A percentile compares a stretch with the other conserved stretches of the same genome.
Evolutionary conservation across 768 basidiomycete species (phyloP).

Genomic region (Panaeolus cyanescens): DNA sequence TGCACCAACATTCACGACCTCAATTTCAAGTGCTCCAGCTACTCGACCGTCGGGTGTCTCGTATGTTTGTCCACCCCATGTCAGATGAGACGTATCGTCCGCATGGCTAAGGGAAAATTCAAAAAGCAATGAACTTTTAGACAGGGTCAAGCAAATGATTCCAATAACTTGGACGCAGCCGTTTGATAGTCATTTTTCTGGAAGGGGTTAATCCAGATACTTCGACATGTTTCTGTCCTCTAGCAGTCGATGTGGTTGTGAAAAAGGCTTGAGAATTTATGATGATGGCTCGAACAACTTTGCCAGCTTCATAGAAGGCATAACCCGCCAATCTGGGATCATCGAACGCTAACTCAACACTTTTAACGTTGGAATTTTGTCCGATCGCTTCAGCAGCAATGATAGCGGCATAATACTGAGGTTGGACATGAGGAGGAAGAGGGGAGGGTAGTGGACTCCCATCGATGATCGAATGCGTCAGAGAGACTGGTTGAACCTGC

Average conservation of each 20-base stretch:
- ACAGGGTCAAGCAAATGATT: background rate
- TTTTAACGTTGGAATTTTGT: conserved; percentile 35
- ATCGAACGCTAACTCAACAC: conserved; percentile 51
- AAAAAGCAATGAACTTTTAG: background rate
- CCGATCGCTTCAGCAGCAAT: conserved; percentile 62
- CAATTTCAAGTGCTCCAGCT: conserved; percentile 32
- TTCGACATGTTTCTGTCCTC: conserved; percentile 44
- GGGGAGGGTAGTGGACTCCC: conserved; percentile 51
- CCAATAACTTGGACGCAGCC: conserved; percentile 27
- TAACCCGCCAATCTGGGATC: conserved; percentile 57
- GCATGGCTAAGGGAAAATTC: conserved; percentile 36
- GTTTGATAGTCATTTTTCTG: conserved; percentile 43
- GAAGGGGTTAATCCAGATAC: conserved; percentile 27
- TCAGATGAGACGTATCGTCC: conserved; percentile 50
- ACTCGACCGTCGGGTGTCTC: conserved; percentile 49
- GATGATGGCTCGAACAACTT: conserved; percentile 51
- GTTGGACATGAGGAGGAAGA: conserved; percentile 60
- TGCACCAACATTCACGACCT: conserved; percentile 25
- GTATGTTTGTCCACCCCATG: conserved; percentile 61
- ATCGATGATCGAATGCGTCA: conserved; percentile 60
- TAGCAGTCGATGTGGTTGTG: conserved; percentile 30
- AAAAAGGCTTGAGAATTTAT: conserved; percentile 61
- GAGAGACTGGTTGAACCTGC: conserved; percentile 63
- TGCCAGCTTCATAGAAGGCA: conserved; percentile 53
- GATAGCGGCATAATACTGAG: conserved; percentile 66